Evolutionary conservation across 805 yeast species (phyloP).

Genomic region (Metschnikowia lachancei): DNA sequence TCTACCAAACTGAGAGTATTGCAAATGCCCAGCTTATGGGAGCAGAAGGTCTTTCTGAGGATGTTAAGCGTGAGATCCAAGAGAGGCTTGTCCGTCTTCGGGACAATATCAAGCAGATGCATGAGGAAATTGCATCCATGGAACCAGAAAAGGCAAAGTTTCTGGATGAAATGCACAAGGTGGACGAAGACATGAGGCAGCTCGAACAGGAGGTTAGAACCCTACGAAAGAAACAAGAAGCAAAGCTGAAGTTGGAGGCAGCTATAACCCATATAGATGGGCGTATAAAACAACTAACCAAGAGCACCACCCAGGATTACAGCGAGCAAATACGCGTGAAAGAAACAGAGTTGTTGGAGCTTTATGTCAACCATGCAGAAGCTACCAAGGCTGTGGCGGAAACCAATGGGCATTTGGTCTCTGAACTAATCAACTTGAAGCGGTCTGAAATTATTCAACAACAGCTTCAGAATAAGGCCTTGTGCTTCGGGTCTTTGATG

Average conservation of each 20-base stretch:
- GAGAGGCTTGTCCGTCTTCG: slow-evolving; percentile 18
- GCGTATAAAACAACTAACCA: slow-evolving; percentile 14
- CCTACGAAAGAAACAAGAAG: slow-evolving; percentile 28
- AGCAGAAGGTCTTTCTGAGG: slow-evolving; percentile 31
- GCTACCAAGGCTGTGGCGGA: slow-evolving; percentile 24
- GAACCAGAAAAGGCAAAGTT: slow-evolving; percentile 7
- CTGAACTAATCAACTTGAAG: slow-evolving; percentile 11
- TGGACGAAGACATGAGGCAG: slow-evolving; percentile 12
- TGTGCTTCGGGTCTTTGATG: slow-evolving; percentile 21
- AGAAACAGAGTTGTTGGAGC: slow-evolving; percentile 25
- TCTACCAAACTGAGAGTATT: slow-evolving; percentile 40
- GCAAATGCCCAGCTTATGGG: slow-evolving; percentile 32
- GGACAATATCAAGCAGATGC: slow-evolving; percentile 15
- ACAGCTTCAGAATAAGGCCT: slow-evolving; percentile 16
- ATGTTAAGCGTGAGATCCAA: slow-evolving; percentile 20
- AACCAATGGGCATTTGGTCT: slow-evolving; percentile 6
- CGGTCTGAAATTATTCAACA: slow-evolving; percentile 13
- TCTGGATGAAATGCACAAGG: slow-evolving; percentile 6
- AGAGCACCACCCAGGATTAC: slow-evolving; percentile 37
- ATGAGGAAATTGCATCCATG: slow-evolving; percentile 6
- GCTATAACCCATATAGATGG: slow-evolving; percentile 20
- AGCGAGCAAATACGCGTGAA: slow-evolving; percentile 37
- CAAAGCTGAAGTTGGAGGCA: slow-evolving; percentile 25
- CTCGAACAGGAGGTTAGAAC: slow-evolving; percentile 24
- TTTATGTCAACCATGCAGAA: slow-evolving; percentile 20